These are phyloP conservation scores for Emiliania huxleyi DNA, from an alignment of 78 protist genomes.

Conservation along the genomic window DNA sequence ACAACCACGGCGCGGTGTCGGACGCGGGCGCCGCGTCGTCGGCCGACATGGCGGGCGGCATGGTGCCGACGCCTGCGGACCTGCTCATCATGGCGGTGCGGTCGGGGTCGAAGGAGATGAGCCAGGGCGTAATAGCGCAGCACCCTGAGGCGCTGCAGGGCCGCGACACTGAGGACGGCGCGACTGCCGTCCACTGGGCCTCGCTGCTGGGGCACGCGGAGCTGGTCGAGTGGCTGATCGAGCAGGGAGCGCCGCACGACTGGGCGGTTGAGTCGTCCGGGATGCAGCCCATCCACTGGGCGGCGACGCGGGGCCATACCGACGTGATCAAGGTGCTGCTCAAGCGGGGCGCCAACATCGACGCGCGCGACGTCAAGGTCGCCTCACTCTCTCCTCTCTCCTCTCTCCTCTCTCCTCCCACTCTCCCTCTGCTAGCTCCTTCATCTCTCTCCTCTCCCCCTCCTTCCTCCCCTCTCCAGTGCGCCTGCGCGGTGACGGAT, in stretches of 20 bases:
- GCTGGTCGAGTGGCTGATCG: not conserved
- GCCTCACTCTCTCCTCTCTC: no score
- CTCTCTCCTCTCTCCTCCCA: no score
- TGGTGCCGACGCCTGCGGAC: not conserved
- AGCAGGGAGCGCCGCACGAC: not conserved
- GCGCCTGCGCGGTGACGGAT: no score
- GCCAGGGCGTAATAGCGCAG: not conserved
- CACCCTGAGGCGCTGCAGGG: not conserved
- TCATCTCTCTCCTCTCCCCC: no score
- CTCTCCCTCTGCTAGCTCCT: no score
- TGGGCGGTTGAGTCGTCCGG: not conserved
- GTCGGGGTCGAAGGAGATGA: not conserved
- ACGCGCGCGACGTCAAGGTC: not conserved
- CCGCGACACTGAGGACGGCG: not conserved
- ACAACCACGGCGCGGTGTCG: no score
- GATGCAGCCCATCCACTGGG: constrained; percentile 21
- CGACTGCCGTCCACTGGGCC: not conserved
- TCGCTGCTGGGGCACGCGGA: not conserved
- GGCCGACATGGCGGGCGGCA: no score
- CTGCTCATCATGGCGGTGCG: not conserved
- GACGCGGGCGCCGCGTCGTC: no score
- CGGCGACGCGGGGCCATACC: not conserved
- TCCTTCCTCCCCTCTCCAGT: no score
- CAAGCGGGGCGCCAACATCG: not conserved
- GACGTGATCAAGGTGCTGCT: not conserved